Base-by-base conservation (phyloP, 768 basidiomycete species). In the Mycena haematopus region DNA sequence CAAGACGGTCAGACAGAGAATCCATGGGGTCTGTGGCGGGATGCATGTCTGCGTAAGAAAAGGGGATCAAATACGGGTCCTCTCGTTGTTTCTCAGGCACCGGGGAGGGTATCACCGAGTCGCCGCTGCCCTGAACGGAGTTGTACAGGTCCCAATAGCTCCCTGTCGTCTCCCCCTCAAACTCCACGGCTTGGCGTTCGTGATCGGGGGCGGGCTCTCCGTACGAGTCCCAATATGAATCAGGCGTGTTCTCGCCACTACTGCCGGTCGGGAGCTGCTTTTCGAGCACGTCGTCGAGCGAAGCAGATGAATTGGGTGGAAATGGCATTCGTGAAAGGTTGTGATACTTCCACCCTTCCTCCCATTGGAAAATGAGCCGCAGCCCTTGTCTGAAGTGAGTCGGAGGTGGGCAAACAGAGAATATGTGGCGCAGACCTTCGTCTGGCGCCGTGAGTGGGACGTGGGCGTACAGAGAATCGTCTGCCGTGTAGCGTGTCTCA, bases 211-310 rank as follows among this genome's bases (percentile, higher is more conserved):
- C 78, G 21, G 70, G 67, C 13, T 75, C 74, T 21, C 79, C 84
- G 65, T 91, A 91, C 13, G 86, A 80, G 65, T 86, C 80, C 91
- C 90, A 92, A 70, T 91, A 92, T 9, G 82, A 77, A 68, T 86
- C 82, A 22, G 86, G 84, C 29, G 86, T 82, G 40, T 77, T 76
- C 17, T 78, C 75, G 35, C 76, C 75, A 53, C 69, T 59, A n/a
- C 50, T 68, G 27, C 69, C 63, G 35, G 60, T 52, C 27, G 70
- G 52, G 14, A 58, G 56, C 22, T 66, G 71, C 50, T 75, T 72
- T 19, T 69, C 71, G 35, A 78, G 77, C 59, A 77, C 76, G 65
- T 75, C 75, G 25, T 76, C 71, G 62, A 75, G 77, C 62, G 70
- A 74, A 38, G 71, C 69, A 58, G 73, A 67, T 8, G 76, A 68